Percentiles rank a stretch among this genome's conserved stretches.
Conservation (phyloP, 805 yeast species). For the Blastobotrys muscicola region DNA sequence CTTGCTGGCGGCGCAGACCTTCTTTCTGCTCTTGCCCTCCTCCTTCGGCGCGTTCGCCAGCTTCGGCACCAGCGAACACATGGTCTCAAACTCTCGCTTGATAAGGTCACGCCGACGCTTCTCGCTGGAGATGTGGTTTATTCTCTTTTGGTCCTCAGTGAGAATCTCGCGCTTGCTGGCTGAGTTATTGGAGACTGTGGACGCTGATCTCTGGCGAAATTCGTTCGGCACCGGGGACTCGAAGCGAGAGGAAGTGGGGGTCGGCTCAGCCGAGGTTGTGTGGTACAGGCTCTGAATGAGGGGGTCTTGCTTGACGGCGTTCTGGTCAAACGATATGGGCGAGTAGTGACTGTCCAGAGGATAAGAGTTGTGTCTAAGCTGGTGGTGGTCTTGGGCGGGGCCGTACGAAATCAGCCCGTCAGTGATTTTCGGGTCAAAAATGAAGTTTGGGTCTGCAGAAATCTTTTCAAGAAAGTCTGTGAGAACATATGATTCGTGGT, state of each 20-base stretch:
- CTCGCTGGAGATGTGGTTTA: constrained; percentile 32
- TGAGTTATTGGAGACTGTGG: background rate
- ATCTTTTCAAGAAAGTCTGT: constrained; percentile 24
- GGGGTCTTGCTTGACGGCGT: background rate
- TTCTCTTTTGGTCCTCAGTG: constrained; percentile 29
- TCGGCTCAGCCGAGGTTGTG: constrained; percentile 1
- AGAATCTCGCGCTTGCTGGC: constrained; percentile 18
- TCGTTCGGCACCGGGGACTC: background rate
- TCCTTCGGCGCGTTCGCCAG: constrained; percentile 5
- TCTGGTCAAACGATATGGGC: constrained; percentile 3
- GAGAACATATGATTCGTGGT: constrained; percentile 23
- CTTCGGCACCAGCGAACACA: constrained; percentile 30
- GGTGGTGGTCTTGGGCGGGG: background rate
- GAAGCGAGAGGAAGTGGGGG: background rate
- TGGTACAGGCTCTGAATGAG: too few relatives aligned
- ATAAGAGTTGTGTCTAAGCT: background rate
- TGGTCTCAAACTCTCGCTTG: constrained; percentile 29
- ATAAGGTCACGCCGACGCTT: constrained; percentile 32
- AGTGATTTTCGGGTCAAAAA: constrained; percentile 24
- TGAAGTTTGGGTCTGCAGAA: constrained; percentile 23
- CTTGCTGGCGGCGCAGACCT: constrained; percentile 1
- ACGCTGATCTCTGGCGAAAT: background rate
- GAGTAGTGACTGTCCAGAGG: constrained; percentile 2
- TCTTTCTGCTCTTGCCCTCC: too few relatives aligned
- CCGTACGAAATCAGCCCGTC: constrained; percentile 11